A percentile compares a stretch with the other conserved stretches of the same genome.
Evolutionary conservation across 345 rosid genomes (phyloP).

Genomic region (Odontarrhena argentea): DNA sequence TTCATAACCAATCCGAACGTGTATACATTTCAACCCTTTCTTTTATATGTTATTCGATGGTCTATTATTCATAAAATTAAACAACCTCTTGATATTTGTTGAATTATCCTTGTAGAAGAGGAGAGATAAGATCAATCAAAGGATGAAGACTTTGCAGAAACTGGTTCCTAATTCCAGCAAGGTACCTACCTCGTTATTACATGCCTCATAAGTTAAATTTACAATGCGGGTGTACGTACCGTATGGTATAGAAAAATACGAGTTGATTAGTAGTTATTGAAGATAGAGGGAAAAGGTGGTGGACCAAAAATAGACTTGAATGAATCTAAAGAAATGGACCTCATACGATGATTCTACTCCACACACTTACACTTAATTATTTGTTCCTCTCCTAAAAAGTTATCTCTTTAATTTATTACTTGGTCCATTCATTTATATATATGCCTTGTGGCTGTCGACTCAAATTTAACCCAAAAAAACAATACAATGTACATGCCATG

Average conservation of each 20-base stretch:
- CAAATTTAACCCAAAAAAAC: constrained; percentile 7
- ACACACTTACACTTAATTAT: constrained; percentile 37
- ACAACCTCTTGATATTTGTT: not conserved
- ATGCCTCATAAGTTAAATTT: constrained; percentile 4
- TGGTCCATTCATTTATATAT: constrained; percentile 29
- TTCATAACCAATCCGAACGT: constrained; percentile 97
- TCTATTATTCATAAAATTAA: not conserved
- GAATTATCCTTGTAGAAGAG: constrained; percentile 60
- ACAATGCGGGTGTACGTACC: not conserved
- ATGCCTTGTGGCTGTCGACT: constrained; percentile 36
- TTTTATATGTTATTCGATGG: not conserved
- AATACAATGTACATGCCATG: constrained; percentile 17
- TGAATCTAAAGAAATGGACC: constrained; percentile 39
- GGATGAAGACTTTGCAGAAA: constrained; percentile 96
- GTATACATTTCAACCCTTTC: constrained; percentile 40
- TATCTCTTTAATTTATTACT: constrained; percentile 24
- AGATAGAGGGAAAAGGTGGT: constrained; percentile 35
- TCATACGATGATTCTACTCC: constrained; percentile 55
- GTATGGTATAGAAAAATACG: not conserved
- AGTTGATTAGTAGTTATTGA: not conserved
- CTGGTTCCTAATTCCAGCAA: constrained; percentile 94
- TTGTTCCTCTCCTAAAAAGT: constrained; percentile 17
- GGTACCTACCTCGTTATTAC: constrained; percentile 49
- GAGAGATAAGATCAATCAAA: constrained; percentile 95
- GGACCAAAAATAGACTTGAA: constrained; percentile 46